Evolutionary conservation across 2,329 filamentous ascomycete species (phyloP).

Genomic region (Sporothrix mexicana): DNA sequence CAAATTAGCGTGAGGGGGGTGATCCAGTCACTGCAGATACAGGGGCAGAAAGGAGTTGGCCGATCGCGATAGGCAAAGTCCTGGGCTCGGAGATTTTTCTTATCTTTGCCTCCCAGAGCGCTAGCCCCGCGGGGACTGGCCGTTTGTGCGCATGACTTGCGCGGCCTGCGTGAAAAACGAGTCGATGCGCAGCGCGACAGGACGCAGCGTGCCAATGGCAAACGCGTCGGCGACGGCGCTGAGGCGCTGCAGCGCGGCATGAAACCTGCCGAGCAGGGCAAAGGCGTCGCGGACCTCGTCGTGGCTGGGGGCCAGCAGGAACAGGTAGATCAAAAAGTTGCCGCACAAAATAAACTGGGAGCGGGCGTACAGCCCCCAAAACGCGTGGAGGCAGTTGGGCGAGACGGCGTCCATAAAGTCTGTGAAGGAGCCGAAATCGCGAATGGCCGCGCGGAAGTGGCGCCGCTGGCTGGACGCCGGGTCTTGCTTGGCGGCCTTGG

Average conservation of each 20-base stretch:
- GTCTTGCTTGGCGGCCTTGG: conserved; percentile 48
- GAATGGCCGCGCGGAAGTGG: conserved; percentile 46
- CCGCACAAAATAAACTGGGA: conserved; percentile 55
- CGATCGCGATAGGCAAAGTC: conserved; percentile 19
- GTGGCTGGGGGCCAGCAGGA: conserved; percentile 50
- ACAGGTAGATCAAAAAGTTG: conserved; percentile 57
- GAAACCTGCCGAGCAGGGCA: conserved; percentile 47
- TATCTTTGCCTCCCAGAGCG: too few relatives aligned
- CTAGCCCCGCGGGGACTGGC: neutral
- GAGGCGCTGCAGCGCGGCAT: conserved; percentile 47
- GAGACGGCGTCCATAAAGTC: conserved; percentile 48
- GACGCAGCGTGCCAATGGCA: conserved; percentile 45
- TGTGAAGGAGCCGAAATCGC: conserved; percentile 48
- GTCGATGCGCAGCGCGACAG: conserved; percentile 48
- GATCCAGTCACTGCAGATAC: too few relatives aligned
- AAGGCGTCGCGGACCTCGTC: conserved; percentile 47
- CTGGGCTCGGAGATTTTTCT: neutral
- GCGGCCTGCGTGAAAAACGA: conserved; percentile 50
- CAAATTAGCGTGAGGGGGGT: neutral
- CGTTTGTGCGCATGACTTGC: conserved; percentile 35
- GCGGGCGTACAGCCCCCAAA: conserved; percentile 52
- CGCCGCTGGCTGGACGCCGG: conserved; percentile 46
- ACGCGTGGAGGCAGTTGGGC: conserved; percentile 48
- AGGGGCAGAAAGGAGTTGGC: neutral
- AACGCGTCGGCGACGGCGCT: conserved; percentile 43